Evolutionary conservation across 192 early-diverging fungal species (phyloP).

Genomic region (Jimgerdemannia lactiflua): DNA sequence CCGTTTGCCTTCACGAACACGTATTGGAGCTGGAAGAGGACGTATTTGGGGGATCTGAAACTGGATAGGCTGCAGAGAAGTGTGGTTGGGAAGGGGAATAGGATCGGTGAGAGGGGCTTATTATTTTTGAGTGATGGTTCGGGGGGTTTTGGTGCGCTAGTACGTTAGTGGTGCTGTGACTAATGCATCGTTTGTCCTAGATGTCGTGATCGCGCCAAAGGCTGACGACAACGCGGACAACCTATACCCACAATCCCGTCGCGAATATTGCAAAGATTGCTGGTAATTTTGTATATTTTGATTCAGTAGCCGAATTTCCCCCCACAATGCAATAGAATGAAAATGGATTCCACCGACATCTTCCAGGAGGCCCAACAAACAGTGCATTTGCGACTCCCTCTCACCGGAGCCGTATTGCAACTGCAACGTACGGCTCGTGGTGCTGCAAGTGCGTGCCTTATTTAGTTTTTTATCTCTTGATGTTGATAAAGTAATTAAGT

Average conservation of each 20-base stretch:
- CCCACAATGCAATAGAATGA: not conserved
- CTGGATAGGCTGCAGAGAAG: not conserved
- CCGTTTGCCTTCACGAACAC: not conserved
- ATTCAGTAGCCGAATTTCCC: not conserved
- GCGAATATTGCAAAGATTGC: not conserved
- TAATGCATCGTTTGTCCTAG: not conserved
- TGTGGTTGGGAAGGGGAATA: not conserved
- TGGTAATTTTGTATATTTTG: not conserved
- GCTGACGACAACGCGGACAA: not conserved
- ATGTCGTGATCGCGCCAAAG: not conserved
- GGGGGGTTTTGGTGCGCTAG: not conserved
- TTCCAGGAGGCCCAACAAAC: constrained; percentile 27
- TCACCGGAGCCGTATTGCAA: constrained; percentile 29
- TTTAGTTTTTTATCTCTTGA: not conserved
- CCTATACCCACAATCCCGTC: not conserved
- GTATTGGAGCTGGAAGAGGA: not conserved
- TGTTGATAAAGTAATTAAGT: not conserved
- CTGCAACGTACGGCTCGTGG: constrained; percentile 32
- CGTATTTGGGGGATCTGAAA: not conserved
- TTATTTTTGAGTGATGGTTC: not conserved
- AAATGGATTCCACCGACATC: not conserved
- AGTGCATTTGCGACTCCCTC: constrained; percentile 30
- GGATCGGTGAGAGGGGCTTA: not conserved
- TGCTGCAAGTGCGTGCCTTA: constrained; percentile 20
- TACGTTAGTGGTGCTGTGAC: not conserved